Conservation (phyloP, 1,284 basidiomycete genomes). For the Flammula alnicola region DNA sequence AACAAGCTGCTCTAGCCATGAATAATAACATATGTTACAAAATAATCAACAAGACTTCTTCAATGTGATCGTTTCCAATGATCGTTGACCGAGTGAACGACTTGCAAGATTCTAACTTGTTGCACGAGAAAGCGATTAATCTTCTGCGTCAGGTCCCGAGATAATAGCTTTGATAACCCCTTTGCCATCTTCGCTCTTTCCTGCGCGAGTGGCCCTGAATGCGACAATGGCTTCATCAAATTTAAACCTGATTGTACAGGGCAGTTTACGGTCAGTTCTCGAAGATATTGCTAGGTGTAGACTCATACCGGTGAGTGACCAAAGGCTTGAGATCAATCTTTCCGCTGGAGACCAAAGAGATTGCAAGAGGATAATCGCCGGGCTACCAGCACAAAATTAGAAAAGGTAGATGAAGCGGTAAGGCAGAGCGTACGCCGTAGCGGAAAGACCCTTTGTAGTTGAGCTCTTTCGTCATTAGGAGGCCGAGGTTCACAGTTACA, state of each 20-base stretch:
- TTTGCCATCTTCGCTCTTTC: conserved; percentile 82
- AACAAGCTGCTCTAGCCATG: too few species aligned
- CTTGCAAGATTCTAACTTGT: too few species aligned
- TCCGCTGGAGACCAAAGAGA: conserved; percentile 79
- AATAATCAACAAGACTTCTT: too few species aligned
- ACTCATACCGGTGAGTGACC: conserved; percentile 80
- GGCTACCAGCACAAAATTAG: conserved; percentile 53
- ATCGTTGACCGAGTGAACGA: too few species aligned
- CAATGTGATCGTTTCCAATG: too few species aligned
- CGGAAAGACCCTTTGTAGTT: conserved; percentile 88
- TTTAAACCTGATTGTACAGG: conserved; percentile 57
- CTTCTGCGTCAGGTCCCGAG: conserved; percentile 62
- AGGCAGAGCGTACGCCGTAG: conserved; percentile 63
- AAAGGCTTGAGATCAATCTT: conserved; percentile 88
- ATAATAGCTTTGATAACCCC: conserved; percentile 79
- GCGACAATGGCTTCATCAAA: conserved; percentile 80
- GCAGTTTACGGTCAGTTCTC: neutral
- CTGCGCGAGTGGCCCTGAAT: conserved; percentile 79
- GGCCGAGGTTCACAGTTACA: conserved; percentile 64
- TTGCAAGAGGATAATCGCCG: conserved; percentile 85
- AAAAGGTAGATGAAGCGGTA: neutral
- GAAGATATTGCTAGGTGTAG: neutral
- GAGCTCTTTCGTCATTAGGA: conserved; percentile 76
- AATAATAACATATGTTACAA: too few species aligned
- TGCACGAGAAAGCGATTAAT: conserved; percentile 4